Percentiles rank a stretch among this genome's conserved stretches.
Conservation (phyloP, 306 rosid genomes). For the cucumber (Cucumis sativus) region Cucumber_9930_V3 NC_026661.2:932501-933000, state of each 20-base stretch:
- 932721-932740: neutral
- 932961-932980: too few relatives aligned
- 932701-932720: neutral
- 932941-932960: neutral
- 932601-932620: neutral
- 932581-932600: neutral
- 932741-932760: neutral
- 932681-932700: neutral
- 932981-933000: too few relatives aligned
- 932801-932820: neutral
- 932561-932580: too few relatives aligned
- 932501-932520: too few relatives aligned
- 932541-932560: too few relatives aligned
- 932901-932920: neutral
- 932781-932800: neutral
- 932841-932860: neutral
- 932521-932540: neutral
- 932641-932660: neutral
- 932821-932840: neutral
- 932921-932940: too few relatives aligned
- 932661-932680: neutral
- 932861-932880: neutral
- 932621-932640: neutral
- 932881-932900: neutral
- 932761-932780: neutral